Evolutionary conservation across 1,284 basidiomycete genomes (phyloP), one percentile per base, ranked within the genome.

Genomic region (Austroboletus novae-zelandiae): DNA sequence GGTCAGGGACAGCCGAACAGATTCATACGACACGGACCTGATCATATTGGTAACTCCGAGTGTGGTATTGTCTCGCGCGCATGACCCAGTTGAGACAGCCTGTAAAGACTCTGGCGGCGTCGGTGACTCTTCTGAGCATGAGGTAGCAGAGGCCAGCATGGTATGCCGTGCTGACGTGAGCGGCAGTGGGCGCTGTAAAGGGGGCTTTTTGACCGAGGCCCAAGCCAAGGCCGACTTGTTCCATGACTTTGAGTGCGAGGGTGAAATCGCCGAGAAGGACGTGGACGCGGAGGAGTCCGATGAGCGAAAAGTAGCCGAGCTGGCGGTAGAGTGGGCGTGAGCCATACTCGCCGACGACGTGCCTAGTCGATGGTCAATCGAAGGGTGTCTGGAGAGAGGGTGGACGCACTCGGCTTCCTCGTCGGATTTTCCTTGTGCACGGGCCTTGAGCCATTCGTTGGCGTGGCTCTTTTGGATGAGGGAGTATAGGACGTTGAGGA

Each of bases 301-400:
- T 90, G 62, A 98, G 82, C 61, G 92, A 94, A 75, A 98, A 98
- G 75, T 98, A 97, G 23, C 96, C 96, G n/a, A 99, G 83, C 77
- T 93, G 91, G 56, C 94, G 86, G 74, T 98, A 99, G 2, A 98
- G 78, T 7, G 93, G 91, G 47, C 86, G 84, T 51, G 82, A 78
- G 40, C 96, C 95, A 68, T 94, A 98, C 68, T 97, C 94, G 45
- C 95, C 95, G 0, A 89, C 89, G 45, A 93, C 83, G 66, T 92
- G 87, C 42, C 91, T 94, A 56, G 48, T 47, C 43, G 55, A 8
- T 51, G 25, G 41, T 47, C 54, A 50, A 47, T 43, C 4, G 20
- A 23, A 23, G 20, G 4, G 20, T 23, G 4, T 23, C 36, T 15
- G 23, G 25, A 30, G 15, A 14, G 20, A 35, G 0, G 56, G 30